These are phyloP conservation scores for Euphrasia arctica DNA, from an alignment of 305 asterid genomes.

Conservation along the genomic window DNA sequence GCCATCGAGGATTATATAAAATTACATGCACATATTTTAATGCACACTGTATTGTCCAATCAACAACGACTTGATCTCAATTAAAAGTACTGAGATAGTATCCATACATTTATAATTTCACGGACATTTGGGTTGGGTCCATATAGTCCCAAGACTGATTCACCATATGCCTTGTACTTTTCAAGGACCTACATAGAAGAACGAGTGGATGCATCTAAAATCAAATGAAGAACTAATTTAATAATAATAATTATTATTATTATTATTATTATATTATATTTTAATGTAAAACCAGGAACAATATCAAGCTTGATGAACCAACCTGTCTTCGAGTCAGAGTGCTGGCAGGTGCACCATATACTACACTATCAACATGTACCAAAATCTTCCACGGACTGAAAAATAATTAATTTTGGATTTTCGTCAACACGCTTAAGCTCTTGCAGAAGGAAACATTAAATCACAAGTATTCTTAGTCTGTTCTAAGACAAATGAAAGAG, in stretches of 20 bases:
- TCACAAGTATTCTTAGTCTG: conserved; percentile 8
- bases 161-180: conserved; percentile 74
- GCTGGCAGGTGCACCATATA: conserved; percentile 70
- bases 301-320: conserved; percentile 19
- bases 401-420: conserved; percentile 27
- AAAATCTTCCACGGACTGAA: conserved; percentile 83
- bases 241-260: too few relatives aligned
- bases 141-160: conserved; percentile 56
- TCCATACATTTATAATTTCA: conserved; percentile 67
- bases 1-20: conserved; percentile 3
- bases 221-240: neutral
- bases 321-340: conserved; percentile 84
- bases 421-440: conserved; percentile 24
- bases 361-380: conserved; percentile 77
- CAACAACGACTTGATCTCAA: conserved; percentile 13
- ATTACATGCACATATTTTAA: neutral
- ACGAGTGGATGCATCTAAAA: conserved; percentile 16
- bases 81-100: conserved; percentile 13
- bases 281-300: conserved; percentile 3
- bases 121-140: conserved; percentile 68
- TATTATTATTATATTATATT: too few relatives aligned
- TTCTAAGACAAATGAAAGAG: conserved; percentile 2
- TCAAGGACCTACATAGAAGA: conserved; percentile 61
- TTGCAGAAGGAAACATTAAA: conserved; percentile 14
- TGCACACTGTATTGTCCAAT: conserved; percentile 4